Base-by-base conservation (phyloP, 2,329 filamentous ascomycete genomes). In the Colletotrichum horii region DNA sequence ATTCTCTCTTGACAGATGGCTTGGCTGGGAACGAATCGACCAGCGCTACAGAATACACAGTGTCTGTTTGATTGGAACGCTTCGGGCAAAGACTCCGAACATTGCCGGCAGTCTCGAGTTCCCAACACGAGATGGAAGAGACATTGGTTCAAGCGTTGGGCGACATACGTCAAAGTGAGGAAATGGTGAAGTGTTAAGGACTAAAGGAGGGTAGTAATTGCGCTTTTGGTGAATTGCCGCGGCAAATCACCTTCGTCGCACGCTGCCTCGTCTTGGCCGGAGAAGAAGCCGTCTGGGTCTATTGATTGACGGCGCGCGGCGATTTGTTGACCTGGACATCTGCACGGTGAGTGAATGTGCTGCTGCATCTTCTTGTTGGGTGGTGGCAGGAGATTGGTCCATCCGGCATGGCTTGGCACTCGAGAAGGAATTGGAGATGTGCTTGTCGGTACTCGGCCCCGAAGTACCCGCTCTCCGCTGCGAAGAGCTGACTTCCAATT, bases 401-500 rank as follows among this genome's bases (percentile, higher is more conserved):
- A 19, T 36, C 56, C 38, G 22, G 28, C 24, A 26, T 62, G 69
- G 69, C 64, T 73, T 75, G 64, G 69, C 73, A 55, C 32, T 64
- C 43, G 32, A 14, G 9, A 48, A 48, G 24, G 28, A 67, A 30
- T 61, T 43, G 14, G 24, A 36, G 34, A 55, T 14, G 26, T 58
- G 36, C 43, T 34, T 26, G 43, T 73, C 70, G 73, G 70, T 64
- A 68, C 56, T 68, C 73, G 73, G 70, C 64, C 73, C 70, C 73
- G 70, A 73, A 24, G 73, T 68, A 67, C 34, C 70, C 70, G 64
- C 73, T 73, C 68, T 75, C 69, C 34, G 43, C 22, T 68, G 26
- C 8, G 22, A 64, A 24, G 61, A 52, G n/a, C 60, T 48, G 67
- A 26, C 43, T 48, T 22, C n/a, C 43, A 48, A 24, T 24, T 34